phyloP scores from a whole-genome alignment of 1,139 yeast genomes.

The Saccharomycopsis crataegensis region DNA sequence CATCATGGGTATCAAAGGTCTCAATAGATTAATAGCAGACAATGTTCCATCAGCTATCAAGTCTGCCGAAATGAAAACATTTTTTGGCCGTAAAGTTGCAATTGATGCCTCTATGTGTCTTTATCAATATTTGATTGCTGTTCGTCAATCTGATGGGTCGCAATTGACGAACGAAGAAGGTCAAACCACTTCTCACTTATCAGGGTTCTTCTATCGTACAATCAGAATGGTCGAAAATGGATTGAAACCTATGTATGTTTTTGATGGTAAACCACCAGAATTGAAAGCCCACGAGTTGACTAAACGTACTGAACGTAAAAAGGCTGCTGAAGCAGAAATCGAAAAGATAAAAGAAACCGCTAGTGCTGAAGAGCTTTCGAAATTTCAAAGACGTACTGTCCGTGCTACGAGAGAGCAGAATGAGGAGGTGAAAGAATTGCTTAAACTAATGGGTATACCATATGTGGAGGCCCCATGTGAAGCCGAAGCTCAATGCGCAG shows the following conservation, averaged over 20 bases:
- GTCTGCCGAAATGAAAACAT: conserved; percentile 72
- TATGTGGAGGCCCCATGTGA: conserved; percentile 92
- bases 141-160: conserved; percentile 94
- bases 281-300: conserved; percentile 90
- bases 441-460: conserved; percentile 91
- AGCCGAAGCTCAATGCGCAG: conserved; percentile 99
- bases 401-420: conserved; percentile 84
- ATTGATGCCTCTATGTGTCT: conserved; percentile 83
- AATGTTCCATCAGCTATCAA: conserved; percentile 81
- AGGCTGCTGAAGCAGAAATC: conserved; percentile 71
- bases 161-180: conserved; percentile 67
- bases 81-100: conserved; percentile 93
- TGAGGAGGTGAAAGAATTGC: conserved; percentile 79
- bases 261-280: conserved; percentile 46
- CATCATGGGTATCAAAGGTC: conserved; percentile 36
- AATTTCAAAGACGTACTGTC: conserved; percentile 81
- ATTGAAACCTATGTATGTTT: conserved; percentile 91
- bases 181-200: conserved; percentile 89
- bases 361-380: conserved; percentile 67
- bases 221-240: conserved; percentile 84
- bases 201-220: conserved; percentile 94
- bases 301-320: conserved; percentile 72
- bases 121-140: conserved; percentile 91
- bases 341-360: conserved; percentile 64
- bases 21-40: conserved; percentile 74